Evolutionary conservation across 169 alveolate genomes (phyloP).

Genomic region (Toxoplasma gondii): DNA sequence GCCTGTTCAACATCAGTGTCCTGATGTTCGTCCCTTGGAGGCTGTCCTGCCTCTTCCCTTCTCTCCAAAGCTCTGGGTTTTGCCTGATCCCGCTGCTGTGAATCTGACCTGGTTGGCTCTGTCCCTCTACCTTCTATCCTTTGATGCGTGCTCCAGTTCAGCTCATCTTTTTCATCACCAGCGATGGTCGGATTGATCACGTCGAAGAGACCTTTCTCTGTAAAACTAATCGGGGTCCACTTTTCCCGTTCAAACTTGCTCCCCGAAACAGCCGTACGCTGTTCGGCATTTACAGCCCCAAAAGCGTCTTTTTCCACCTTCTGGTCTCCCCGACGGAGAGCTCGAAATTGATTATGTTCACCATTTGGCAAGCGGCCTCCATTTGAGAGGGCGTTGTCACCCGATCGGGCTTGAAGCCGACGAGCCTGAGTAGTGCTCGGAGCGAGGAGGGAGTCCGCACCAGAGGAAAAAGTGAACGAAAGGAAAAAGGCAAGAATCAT

Average conservation of each 20-base stretch:
- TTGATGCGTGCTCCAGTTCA: background rate
- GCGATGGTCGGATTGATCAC: slow-evolving; percentile 12
- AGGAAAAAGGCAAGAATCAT: no score
- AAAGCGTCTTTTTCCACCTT: no score
- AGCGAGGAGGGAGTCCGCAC: no score
- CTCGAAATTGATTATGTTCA: no score
- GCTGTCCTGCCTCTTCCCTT: background rate
- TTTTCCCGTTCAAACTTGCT: background rate
- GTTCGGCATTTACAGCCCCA: no score
- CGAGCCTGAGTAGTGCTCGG: no score
- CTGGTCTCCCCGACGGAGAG: no score
- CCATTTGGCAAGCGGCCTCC: no score
- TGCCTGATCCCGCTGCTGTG: background rate
- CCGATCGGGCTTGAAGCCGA: no score
- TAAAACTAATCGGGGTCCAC: background rate
- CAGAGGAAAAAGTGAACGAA: no score
- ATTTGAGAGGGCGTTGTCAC: no score
- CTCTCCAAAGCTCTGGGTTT: background rate
- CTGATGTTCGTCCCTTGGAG: background rate
- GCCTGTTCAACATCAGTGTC: background rate
- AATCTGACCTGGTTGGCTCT: background rate
- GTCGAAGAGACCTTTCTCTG: slow-evolving; percentile 5
- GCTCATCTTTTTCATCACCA: background rate
- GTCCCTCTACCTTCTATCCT: background rate
- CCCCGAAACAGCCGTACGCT: no score